These are phyloP conservation scores for Cordyceps tenuipes DNA, from an alignment of 2,329 filamentous ascomycete genomes.

Conservation along the genomic window DNA sequence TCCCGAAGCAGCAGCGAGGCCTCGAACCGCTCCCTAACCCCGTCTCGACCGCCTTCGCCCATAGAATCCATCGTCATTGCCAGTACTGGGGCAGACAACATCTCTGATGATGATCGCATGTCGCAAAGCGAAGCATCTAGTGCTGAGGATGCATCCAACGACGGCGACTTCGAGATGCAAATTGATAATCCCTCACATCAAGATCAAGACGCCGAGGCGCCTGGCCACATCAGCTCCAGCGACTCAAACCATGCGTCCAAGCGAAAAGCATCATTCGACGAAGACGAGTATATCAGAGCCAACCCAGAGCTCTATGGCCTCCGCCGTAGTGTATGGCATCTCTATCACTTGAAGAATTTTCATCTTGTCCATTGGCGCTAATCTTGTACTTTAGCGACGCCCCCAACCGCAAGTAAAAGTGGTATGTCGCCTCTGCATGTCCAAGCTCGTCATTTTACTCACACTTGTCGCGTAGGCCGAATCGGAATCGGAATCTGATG, in stretches of 20 bases:
- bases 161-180: slow-evolving; percentile 70
- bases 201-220: slow-evolving; percentile 15
- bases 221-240: slow-evolving; percentile 58
- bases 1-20: slow-evolving; percentile 57
- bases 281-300: slow-evolving; percentile 77
- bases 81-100: slow-evolving; percentile 33
- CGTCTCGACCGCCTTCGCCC: slow-evolving; percentile 38
- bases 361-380: slow-evolving; percentile 19
- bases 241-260: slow-evolving; percentile 63
- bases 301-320: slow-evolving; percentile 95
- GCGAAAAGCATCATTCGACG: slow-evolving; percentile 60
- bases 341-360: slow-evolving; percentile 14
- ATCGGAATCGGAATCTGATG: slow-evolving; percentile 65
- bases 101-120: slow-evolving; percentile 28
- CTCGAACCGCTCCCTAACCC: slow-evolving; percentile 59
- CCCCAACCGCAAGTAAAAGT: slow-evolving; percentile 50
- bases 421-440: slow-evolving; percentile 31
- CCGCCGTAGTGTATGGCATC: slow-evolving; percentile 72
- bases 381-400: slow-evolving; percentile 38
- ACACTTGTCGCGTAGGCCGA: slow-evolving; percentile 31
- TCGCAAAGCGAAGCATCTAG: slow-evolving; percentile 41
- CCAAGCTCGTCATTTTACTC: background rate
- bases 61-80: slow-evolving; percentile 32
- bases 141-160: slow-evolving; percentile 51
- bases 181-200: slow-evolving; percentile 39